Conservation (phyloP, 805 yeast species). For the Kodamaea jinghongensis region DNA sequence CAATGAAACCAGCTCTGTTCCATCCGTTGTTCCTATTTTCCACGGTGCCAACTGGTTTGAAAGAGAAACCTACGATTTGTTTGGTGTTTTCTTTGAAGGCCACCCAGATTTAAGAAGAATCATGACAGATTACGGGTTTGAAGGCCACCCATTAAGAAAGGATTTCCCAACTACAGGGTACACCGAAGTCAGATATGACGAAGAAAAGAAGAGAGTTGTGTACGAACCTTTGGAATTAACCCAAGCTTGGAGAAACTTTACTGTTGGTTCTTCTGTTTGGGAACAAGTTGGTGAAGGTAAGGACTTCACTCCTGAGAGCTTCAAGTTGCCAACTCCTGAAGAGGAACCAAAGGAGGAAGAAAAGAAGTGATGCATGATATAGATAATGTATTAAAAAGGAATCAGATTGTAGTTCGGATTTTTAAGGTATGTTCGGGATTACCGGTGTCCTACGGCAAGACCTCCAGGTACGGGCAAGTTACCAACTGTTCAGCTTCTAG, state of each 20-base stretch:
- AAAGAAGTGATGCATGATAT: slow-evolving; percentile 26
- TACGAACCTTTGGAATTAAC: slow-evolving; percentile 89
- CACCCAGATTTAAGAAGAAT: slow-evolving; percentile 89
- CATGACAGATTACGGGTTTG: slow-evolving; percentile 89
- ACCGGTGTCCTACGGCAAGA: not conserved
- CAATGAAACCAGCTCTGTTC: slow-evolving; percentile 77
- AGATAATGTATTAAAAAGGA: slow-evolving; percentile 2
- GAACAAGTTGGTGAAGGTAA: slow-evolving; percentile 88
- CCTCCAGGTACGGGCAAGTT: no score
- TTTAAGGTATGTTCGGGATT: not conserved
- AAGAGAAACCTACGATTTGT: slow-evolving; percentile 85
- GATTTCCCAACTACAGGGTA: slow-evolving; percentile 93
- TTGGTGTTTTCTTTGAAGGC: slow-evolving; percentile 81
- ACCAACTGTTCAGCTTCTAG: no score
- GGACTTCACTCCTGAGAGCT: slow-evolving; percentile 76
- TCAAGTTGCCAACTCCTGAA: slow-evolving; percentile 79
- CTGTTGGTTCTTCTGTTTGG: slow-evolving; percentile 87
- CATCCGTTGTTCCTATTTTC: slow-evolving; percentile 67
- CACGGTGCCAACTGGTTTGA: slow-evolving; percentile 90
- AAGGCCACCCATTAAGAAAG: slow-evolving; percentile 87
- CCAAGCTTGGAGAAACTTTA: slow-evolving; percentile 88
- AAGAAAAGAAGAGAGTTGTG: slow-evolving; percentile 84
- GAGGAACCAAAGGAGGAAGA: slow-evolving; percentile 57
- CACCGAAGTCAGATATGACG: slow-evolving; percentile 86
- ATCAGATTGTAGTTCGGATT: no score